Evolutionary conservation across 495 filamentous ascomycete species (phyloP).

Genomic region (Penicillium lividum): DNA sequence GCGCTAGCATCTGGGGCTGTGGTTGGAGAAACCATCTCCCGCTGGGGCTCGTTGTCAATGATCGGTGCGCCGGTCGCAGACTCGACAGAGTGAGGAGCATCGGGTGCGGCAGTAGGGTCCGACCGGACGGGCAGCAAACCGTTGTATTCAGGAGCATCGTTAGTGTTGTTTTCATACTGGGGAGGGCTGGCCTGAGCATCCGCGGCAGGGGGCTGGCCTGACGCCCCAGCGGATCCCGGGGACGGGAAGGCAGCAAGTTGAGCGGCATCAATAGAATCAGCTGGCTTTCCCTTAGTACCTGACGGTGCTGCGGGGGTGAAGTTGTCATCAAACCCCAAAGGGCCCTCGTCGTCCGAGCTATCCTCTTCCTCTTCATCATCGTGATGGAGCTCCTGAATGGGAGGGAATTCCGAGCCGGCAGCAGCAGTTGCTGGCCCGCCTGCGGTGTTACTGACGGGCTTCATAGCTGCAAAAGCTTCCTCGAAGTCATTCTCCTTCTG

Average conservation of each 20-base stretch:
- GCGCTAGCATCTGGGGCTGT: slow-evolving; percentile 6
- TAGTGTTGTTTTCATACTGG: slow-evolving; percentile 53
- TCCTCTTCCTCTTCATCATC: slow-evolving; percentile 77
- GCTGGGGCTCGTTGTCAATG: slow-evolving; percentile 38
- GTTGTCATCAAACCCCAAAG: slow-evolving; percentile 84
- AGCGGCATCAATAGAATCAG: slow-evolving; percentile 38
- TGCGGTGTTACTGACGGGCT: slow-evolving; percentile 30
- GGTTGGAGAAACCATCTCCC: slow-evolving; percentile 16
- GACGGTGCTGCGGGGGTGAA: slow-evolving; percentile 72
- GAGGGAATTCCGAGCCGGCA: slow-evolving; percentile 75
- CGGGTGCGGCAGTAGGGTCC: slow-evolving; percentile 57
- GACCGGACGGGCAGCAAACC: slow-evolving; percentile 65
- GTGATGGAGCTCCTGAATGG: slow-evolving; percentile 79
- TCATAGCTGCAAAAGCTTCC: slow-evolving; percentile 50
- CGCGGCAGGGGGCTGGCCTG: slow-evolving; percentile 45
- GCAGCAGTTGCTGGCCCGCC: slow-evolving; percentile 29
- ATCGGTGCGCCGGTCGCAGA: slow-evolving; percentile 44
- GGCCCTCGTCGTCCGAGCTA: slow-evolving; percentile 68
- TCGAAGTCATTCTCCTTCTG: slow-evolving; percentile 58
- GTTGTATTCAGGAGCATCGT: slow-evolving; percentile 53
- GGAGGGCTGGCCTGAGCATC: slow-evolving; percentile 67
- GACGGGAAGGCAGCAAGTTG: slow-evolving; percentile 45
- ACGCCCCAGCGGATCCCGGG: slow-evolving; percentile 30
- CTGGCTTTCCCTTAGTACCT: slow-evolving; percentile 21
- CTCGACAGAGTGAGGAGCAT: slow-evolving; percentile 49